Percentiles rank a stretch among this genome's conserved stretches.
Evolutionary conservation across 352 stramenopile genomes (phyloP).

Genomic region (Pythium insidiosum): DNA sequence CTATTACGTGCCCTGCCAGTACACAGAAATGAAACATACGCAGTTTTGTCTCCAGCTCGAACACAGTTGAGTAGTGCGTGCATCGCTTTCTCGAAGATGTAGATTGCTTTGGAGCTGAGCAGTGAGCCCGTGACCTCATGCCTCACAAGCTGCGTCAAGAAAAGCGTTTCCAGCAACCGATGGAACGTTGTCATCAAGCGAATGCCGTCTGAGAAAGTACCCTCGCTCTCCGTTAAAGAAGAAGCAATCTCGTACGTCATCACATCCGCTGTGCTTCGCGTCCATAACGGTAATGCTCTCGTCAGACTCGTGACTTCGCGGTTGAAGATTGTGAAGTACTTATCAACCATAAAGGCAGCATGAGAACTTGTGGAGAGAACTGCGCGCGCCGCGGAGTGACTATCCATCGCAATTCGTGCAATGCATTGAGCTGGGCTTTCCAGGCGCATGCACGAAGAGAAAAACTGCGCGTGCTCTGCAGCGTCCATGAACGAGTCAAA

Average conservation of each 20-base stretch:
- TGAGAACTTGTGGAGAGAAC: slow-evolving; percentile 33
- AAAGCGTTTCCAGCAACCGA: slow-evolving; percentile 38
- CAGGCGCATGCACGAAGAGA: slow-evolving; percentile 79
- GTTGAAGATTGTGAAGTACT: slow-evolving; percentile 43
- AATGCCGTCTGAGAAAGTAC: slow-evolving; percentile 33
- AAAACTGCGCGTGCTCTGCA: slow-evolving; percentile 81
- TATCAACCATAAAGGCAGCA: slow-evolving; percentile 41
- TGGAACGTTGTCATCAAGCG: slow-evolving; percentile 51
- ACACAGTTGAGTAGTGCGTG: slow-evolving; percentile 51
- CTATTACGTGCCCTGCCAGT: background rate
- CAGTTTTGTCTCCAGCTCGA: slow-evolving; percentile 48
- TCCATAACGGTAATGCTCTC: slow-evolving; percentile 39
- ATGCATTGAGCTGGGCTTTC: slow-evolving; percentile 47
- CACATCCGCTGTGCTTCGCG: slow-evolving; percentile 37
- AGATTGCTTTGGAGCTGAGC: slow-evolving; percentile 48
- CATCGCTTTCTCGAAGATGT: slow-evolving; percentile 59
- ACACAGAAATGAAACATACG: slow-evolving; percentile 16
- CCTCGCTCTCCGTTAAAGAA: slow-evolving; percentile 28
- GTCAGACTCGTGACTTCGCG: slow-evolving; percentile 30
- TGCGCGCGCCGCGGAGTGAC: slow-evolving; percentile 13
- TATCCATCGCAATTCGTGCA: slow-evolving; percentile 17
- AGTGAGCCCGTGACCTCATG: slow-evolving; percentile 42
- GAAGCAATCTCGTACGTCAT: slow-evolving; percentile 51
- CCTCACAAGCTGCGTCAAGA: slow-evolving; percentile 39
- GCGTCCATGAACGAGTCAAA: slow-evolving; percentile 86